Evolutionary conservation across 2,329 filamentous ascomycete genomes (phyloP).

Genomic region (Trichoderma afroharzianum): DNA sequence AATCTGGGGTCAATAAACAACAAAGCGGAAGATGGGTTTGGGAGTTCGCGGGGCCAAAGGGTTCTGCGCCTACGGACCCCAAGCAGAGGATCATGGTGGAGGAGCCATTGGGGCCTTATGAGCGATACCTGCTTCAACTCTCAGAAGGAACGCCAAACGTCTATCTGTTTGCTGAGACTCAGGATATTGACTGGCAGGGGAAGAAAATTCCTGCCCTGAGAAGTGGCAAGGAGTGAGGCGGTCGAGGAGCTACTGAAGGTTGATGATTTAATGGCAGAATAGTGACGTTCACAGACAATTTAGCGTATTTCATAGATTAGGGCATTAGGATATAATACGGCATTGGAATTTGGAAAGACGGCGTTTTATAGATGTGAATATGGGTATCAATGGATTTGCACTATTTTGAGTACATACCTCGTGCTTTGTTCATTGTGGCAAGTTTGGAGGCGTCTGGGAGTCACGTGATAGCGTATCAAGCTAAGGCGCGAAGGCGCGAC

Average conservation of each 20-base stretch:
- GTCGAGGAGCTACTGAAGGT: background rate
- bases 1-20: slow-evolving; percentile 24
- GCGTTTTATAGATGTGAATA: background rate
- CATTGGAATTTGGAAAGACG: background rate
- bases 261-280: background rate
- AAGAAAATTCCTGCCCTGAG: slow-evolving; percentile 1
- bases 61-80: slow-evolving; percentile 38
- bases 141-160: slow-evolving; percentile 43
- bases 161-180: slow-evolving; percentile 36
- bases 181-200: slow-evolving; percentile 14
- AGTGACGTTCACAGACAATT: background rate
- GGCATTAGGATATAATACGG: background rate
- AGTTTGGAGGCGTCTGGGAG: background rate
- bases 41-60: slow-evolving; percentile 48
- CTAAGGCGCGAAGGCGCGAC: slow-evolving; percentile 6
- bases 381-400: background rate
- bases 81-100: slow-evolving; percentile 45
- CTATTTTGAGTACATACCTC: background rate
- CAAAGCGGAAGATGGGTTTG: slow-evolving; percentile 47
- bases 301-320: background rate
- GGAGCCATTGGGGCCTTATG: slow-evolving; percentile 52
- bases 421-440: background rate
- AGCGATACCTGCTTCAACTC: slow-evolving; percentile 45
- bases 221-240: background rate
- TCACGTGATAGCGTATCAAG: slow-evolving; percentile 12